Percentiles rank a stretch among this genome's conserved stretches.
phyloP scores from a whole-genome alignment of 805 yeast species.

The Barnettozyma siamensis region DNA sequence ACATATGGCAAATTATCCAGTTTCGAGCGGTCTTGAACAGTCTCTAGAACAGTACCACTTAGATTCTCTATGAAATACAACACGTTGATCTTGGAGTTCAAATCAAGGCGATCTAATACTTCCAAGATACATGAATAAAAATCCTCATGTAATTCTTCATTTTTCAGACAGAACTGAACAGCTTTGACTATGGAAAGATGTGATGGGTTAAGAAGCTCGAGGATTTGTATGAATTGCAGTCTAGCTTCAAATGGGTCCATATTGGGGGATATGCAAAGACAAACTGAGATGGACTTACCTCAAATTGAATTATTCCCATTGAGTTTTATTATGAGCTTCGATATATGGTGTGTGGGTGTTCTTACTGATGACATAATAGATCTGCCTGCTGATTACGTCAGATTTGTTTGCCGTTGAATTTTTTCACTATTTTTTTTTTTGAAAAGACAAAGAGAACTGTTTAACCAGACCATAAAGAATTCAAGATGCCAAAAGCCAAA shows the following conservation, averaged over 20 bases:
- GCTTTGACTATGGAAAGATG: slow-evolving; percentile 36
- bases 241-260: slow-evolving; percentile 93
- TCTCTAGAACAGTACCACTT: slow-evolving; percentile 30
- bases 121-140: slow-evolving; percentile 63
- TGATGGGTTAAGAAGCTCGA: slow-evolving; percentile 63
- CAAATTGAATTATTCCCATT: too few relatives aligned
- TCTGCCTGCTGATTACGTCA: too few relatives aligned
- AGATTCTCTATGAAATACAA: slow-evolving; percentile 68
- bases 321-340: too few relatives aligned
- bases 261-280: too few relatives aligned
- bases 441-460: not conserved
- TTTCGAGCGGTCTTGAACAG: not conserved
- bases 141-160: slow-evolving; percentile 59
- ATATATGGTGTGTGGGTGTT: slow-evolving; percentile 2
- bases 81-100: slow-evolving; percentile 60
- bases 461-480: not conserved
- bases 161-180: slow-evolving; percentile 40
- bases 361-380: not conserved
- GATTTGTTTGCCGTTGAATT: not conserved
- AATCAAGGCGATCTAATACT: slow-evolving; percentile 44
- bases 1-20: slow-evolving; percentile 19
- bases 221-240: slow-evolving; percentile 62
- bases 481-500: slow-evolving; percentile 67
- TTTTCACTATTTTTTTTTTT: slow-evolving; percentile 3
- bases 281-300: too few relatives aligned